phyloP scores from a whole-genome alignment of 495 filamentous ascomycete genomes.

The Trichocladium uniseriatum region DNA sequence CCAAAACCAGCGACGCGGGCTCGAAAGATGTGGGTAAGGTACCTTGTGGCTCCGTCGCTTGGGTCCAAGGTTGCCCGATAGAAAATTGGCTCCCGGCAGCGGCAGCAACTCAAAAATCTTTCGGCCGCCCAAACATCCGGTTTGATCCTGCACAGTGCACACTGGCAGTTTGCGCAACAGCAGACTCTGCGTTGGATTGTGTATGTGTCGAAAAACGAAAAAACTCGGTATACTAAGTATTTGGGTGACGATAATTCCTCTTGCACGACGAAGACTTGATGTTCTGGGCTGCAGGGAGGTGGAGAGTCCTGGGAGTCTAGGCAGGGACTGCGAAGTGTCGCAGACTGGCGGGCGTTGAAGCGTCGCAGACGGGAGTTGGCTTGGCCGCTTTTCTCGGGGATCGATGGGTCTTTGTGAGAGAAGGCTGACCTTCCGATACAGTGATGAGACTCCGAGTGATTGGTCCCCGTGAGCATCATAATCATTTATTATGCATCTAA shows the following conservation, averaged over 20 bases:
- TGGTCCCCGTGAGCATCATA: too few species aligned
- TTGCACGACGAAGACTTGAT: too few species aligned
- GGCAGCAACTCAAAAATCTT: slow-evolving; percentile 6
- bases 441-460: too few species aligned
- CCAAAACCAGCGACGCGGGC: slow-evolving; percentile 7
- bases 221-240: too few species aligned
- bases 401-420: slow-evolving; percentile 1
- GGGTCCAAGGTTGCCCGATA: slow-evolving; percentile 20
- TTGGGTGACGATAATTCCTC: too few species aligned
- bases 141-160: not conserved
- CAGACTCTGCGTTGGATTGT: too few species aligned
- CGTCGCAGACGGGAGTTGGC: slow-evolving; percentile 3
- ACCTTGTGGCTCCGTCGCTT: too few species aligned
- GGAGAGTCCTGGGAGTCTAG: too few species aligned
- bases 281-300: too few species aligned
- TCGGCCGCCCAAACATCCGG: not conserved
- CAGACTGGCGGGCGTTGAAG: slow-evolving; percentile 10
- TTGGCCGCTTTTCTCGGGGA: not conserved
- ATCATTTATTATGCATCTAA: not conserved
- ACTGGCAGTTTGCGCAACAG: too few species aligned
- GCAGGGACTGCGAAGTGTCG: too few species aligned
- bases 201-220: too few species aligned
- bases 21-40: not conserved
- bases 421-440: not conserved
- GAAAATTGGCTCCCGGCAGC: slow-evolving; percentile 13